Evolutionary conservation across 441 rosid genomes (phyloP), one percentile per base, ranked within the genome.

Genomic region (Pelargonium australe): DNA sequence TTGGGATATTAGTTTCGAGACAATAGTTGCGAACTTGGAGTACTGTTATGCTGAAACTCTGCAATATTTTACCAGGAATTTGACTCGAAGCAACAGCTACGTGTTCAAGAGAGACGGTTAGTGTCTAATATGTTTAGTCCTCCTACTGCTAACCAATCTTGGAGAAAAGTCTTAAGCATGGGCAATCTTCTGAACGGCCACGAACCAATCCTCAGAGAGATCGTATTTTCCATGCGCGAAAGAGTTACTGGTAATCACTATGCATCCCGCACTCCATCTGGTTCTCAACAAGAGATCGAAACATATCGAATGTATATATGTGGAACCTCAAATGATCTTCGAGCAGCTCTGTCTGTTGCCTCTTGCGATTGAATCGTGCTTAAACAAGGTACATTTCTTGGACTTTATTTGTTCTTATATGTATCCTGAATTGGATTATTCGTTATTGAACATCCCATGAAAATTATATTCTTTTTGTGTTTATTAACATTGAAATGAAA

Each of bases 81-180:
- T 45, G 82, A 83, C 67, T 76, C 68, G 78, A 85, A 86, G 81
- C 85, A 82, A 40, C 87, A 73, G 68, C 83, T 88, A 69, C 75
- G 75, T 69, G 65, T 75, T 76, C 76, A 75, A 0, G 98, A 92
- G 81, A 87, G 96, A 69, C 80, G 64, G 14, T 78, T 76, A 0
- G 79, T 92, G 40, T 90, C 98, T 8, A 83, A 82, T 66, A 79
- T 92, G 88, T 95, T 95, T 66, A 17, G 76, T 19, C 90, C 75
- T 0, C 99, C 99, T 9, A 85, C 83, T 0, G 85, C 92, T 12
- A 89, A 86, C 75, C 96, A 95, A 73, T 87, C 97, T 3, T 95
- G 97, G 99, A 85, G 98, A 75, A 95, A 89, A 84, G 98, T 92
- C 69, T 64, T 95, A 70, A 95, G 99, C 75, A 92, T 92, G 97